Evolutionary conservation across 768 basidiomycete genomes (phyloP).

Genomic region (Kwoniella mangroviensis): DNA sequence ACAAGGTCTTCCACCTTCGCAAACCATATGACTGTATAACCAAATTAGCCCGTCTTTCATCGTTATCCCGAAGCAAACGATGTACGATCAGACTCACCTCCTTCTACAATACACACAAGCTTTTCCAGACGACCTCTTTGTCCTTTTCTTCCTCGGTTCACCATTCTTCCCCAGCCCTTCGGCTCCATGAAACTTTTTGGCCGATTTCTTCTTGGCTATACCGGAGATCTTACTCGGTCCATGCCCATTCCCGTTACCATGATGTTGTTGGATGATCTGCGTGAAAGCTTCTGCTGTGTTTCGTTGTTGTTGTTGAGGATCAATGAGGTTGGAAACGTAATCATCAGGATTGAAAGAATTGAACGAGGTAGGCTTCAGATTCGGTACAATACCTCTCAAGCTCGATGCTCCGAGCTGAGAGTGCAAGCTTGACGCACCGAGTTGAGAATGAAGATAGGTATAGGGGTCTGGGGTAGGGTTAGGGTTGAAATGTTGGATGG

Average conservation of each 20-base stretch:
- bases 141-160: conserved; percentile 39
- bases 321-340: not conserved
- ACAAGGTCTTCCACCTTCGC: conserved; percentile 66
- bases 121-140: conserved; percentile 60
- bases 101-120: conserved; percentile 91
- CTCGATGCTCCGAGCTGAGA: conserved; percentile 8
- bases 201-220: conserved; percentile 24
- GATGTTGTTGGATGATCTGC: not conserved
- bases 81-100: conserved; percentile 60
- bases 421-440: conserved; percentile 13
- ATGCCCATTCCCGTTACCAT: not conserved
- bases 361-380: conserved; percentile 11
- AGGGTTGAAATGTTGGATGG: conserved; percentile 13
- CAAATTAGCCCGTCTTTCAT: not conserved
- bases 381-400: conserved; percentile 9
- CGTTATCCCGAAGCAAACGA: conserved; percentile 6
- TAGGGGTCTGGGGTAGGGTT: conserved; percentile 4
- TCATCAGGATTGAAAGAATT: conserved; percentile 11
- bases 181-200: conserved; percentile 3
- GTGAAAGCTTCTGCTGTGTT: not conserved
- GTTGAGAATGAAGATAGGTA: conserved; percentile 11
- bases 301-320: conserved; percentile 1
- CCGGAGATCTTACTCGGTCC: conserved; percentile 5
- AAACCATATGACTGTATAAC: conserved; percentile 55
- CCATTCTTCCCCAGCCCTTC: conserved; percentile 11